Conservation (phyloP, 1,284 basidiomycete species). For the Exobasidium cylindrosporum region DNA sequence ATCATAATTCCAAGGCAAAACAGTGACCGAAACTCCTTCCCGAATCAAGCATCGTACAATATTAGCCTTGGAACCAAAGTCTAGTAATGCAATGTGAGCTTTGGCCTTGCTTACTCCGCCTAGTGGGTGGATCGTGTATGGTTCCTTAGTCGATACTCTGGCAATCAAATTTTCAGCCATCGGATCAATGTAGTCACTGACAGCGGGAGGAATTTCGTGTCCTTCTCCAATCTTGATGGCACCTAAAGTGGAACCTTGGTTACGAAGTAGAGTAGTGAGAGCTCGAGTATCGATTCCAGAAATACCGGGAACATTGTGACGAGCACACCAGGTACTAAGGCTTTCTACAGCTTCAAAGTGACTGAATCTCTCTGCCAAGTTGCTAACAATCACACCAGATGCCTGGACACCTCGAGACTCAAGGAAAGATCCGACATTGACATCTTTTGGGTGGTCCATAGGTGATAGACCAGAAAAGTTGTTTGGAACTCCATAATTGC, state of each 20-base stretch:
- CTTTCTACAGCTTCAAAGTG: conserved; percentile 93
- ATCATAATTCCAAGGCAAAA: conserved; percentile 95
- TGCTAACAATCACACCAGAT: conserved; percentile 85
- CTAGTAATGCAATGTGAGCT: conserved; percentile 87
- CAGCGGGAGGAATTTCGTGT: conserved; percentile 65
- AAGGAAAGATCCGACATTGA: conserved; percentile 61
- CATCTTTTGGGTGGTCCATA: conserved; percentile 61
- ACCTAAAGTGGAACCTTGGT: conserved; percentile 95
- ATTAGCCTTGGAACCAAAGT: conserved; percentile 97
- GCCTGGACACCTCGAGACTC: conserved; percentile 89
- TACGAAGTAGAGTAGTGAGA: conserved; percentile 85
- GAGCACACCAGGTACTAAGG: conserved; percentile 86
- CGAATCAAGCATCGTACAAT: conserved; percentile 88
- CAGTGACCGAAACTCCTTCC: conserved; percentile 85
- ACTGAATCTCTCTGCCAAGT: conserved; percentile 90
- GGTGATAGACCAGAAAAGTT: conserved; percentile 61
- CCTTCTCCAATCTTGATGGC: conserved; percentile 75
- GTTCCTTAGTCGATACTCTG: conserved; percentile 79
- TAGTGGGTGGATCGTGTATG: conserved; percentile 80
- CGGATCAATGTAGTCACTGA: conserved; percentile 70
- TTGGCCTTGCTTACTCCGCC: conserved; percentile 62
- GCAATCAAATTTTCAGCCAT: conserved; percentile 87
- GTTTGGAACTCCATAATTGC: conserved; percentile 92
- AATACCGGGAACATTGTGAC: conserved; percentile 85
- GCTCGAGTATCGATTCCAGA: conserved; percentile 97